Conservation (phyloP, 306 rosid genomes). For the Rosa chinensis region DNA sequence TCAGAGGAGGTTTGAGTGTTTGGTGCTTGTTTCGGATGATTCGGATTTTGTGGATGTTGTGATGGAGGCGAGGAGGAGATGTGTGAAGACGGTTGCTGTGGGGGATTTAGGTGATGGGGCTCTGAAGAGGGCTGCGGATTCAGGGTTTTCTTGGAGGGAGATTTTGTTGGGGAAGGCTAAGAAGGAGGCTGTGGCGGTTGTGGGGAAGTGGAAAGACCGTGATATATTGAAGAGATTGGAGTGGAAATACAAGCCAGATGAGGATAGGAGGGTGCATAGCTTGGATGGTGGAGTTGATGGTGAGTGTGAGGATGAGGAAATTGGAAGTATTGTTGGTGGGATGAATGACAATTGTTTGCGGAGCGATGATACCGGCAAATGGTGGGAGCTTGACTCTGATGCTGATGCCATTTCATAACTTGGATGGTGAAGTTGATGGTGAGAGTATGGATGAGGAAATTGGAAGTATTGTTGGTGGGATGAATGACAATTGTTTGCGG, state of each 20-base stretch:
- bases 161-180: constrained; percentile 75
- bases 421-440: constrained; percentile 21
- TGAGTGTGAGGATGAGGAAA: constrained; percentile 38
- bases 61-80: constrained; percentile 70
- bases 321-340: constrained; percentile 33
- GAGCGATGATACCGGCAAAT: constrained; percentile 38
- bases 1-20: constrained; percentile 52
- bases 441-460: constrained; percentile 38
- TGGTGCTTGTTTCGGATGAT: constrained; percentile 87
- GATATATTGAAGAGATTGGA: constrained; percentile 75
- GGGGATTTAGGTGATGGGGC: constrained; percentile 67
- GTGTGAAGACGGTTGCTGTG: constrained; percentile 67
- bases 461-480: constrained; percentile 35
- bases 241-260: constrained; percentile 71
- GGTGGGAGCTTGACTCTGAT: constrained; percentile 76
- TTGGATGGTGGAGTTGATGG: constrained; percentile 23
- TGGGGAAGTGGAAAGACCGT: constrained; percentile 78
- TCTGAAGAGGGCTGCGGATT: constrained; percentile 74
- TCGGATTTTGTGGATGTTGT: constrained; percentile 57
- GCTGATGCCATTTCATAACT: constrained; percentile 9
- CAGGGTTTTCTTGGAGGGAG: constrained; percentile 78
- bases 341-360: constrained; percentile 30
- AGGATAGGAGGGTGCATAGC: constrained; percentile 27
- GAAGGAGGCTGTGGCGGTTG: constrained; percentile 62
- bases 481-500: constrained; percentile 29